Percentiles rank a stretch among this genome's conserved stretches.
Conservation (phyloP, 164 flowering plant species). For the Aristolochia californica region DNA sequence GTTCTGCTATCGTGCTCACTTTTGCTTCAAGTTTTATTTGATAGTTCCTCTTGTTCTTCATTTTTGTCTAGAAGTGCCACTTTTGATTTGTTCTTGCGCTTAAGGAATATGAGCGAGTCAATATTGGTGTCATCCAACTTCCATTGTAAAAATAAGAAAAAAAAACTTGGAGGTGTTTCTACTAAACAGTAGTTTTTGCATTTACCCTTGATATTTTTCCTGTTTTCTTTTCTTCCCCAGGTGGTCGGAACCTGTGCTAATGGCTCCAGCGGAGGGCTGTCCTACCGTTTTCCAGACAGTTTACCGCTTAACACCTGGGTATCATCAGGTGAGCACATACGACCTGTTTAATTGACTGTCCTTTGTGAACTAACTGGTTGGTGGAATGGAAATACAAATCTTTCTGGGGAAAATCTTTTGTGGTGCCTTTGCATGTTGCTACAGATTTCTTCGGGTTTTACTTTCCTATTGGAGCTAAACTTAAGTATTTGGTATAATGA, state of each 20-base stretch:
- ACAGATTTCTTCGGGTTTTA: too few species aligned
- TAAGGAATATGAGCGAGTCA: background rate
- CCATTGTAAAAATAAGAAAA: background rate
- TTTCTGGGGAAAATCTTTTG: too few species aligned
- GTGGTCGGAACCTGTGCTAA: slow-evolving; percentile 69
- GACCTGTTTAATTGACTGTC: too few species aligned
- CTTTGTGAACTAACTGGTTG: background rate
- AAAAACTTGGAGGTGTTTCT: background rate
- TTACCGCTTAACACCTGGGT: slow-evolving; percentile 60
- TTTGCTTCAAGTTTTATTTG: background rate
- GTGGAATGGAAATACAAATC: too few species aligned
- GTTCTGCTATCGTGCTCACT: background rate
- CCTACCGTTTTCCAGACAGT: slow-evolving; percentile 75
- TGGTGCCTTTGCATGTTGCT: too few species aligned
- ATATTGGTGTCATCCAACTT: background rate
- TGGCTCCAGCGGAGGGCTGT: slow-evolving; percentile 88
- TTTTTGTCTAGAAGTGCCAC: background rate
- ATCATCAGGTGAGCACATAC: slow-evolving; percentile 88
- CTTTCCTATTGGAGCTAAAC: too few species aligned
- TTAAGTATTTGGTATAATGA: too few species aligned
- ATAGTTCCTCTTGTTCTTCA: background rate
- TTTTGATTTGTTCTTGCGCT: background rate
- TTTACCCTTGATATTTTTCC: background rate
- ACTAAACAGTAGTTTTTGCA: background rate
- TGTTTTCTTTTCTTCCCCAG: slow-evolving; percentile 20